A percentile compares a stretch with the other conserved stretches of the same genome.
phyloP scores from a whole-genome alignment of 164 flowering plant genomes.

The Vitis riparia region DNA sequence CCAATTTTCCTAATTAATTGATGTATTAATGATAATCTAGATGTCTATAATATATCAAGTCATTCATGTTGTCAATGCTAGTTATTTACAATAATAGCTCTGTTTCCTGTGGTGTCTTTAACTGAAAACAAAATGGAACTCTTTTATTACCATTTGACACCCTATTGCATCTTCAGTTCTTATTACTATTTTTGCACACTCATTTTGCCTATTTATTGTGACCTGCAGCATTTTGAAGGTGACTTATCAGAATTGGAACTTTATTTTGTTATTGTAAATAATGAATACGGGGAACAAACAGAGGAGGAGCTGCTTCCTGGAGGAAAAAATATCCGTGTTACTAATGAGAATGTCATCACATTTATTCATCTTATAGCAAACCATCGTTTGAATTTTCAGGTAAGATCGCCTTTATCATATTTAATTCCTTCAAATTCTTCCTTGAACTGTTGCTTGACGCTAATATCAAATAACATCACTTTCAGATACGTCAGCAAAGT shows the following conservation, averaged over 20 bases:
- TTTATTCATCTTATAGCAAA: slow-evolving; percentile 89
- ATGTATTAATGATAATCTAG: too few relatives aligned
- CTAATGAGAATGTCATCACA: slow-evolving; percentile 86
- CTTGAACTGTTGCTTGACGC: too few relatives aligned
- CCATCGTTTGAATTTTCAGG: slow-evolving; percentile 90
- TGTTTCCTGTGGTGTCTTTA: too few relatives aligned
- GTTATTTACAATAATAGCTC: too few relatives aligned
- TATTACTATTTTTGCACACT: neutral
- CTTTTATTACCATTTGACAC: neutral
- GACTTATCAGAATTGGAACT: slow-evolving; percentile 80
- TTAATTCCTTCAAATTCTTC: neutral
- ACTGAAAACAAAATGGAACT: too few relatives aligned
- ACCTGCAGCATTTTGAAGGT: slow-evolving; percentile 75
- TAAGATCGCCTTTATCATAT: slow-evolving; percentile 13
- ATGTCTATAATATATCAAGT: too few relatives aligned
- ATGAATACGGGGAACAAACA: slow-evolving; percentile 96
- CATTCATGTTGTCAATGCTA: too few relatives aligned
- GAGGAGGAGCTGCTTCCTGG: slow-evolving; percentile 88
- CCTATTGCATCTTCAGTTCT: neutral
- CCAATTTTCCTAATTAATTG: too few relatives aligned
- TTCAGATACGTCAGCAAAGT: slow-evolving; percentile 95
- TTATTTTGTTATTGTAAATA: slow-evolving; percentile 88
- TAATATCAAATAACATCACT: neutral
- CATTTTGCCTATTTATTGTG: slow-evolving; percentile 1
- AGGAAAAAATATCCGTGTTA: slow-evolving; percentile 78